Percentiles rank a stretch among this genome's conserved stretches.
Evolutionary conservation across 805 yeast species (phyloP).

Genomic region (Candida coquimbonensis): DNA sequence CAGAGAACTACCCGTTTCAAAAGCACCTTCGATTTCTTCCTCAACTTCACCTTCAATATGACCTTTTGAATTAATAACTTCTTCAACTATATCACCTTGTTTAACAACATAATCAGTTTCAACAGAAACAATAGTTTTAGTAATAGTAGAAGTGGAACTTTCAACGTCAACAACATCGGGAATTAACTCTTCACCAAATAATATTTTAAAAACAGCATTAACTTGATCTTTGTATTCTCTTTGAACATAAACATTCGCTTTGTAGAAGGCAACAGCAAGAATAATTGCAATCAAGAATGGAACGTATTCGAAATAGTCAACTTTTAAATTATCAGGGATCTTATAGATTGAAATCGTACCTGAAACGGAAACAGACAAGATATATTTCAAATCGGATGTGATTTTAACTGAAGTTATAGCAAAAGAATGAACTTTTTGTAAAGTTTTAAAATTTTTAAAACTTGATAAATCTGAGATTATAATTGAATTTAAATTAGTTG

Average conservation of each 20-base stretch:
- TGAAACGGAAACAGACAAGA: conserved; percentile 46
- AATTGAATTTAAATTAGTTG: conserved; percentile 56
- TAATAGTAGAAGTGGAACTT: not conserved
- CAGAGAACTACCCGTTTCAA: not conserved
- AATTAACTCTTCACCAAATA: conserved; percentile 10
- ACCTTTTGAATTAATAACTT: conserved; percentile 8
- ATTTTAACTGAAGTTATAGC: conserved; percentile 71
- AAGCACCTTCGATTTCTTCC: not conserved
- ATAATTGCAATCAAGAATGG: conserved; percentile 8
- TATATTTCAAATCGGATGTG: conserved; percentile 26
- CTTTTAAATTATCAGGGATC: conserved; percentile 42
- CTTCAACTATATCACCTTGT: conserved; percentile 19
- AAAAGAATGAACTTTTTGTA: conserved; percentile 65
- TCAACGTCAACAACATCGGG: not conserved
- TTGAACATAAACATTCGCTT: conserved; percentile 8
- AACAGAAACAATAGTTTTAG: not conserved
- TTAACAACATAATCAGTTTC: conserved; percentile 10
- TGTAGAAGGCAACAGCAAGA: conserved; percentile 4
- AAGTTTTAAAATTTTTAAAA: conserved; percentile 42
- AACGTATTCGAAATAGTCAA: conserved; percentile 7
- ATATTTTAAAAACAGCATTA: conserved; percentile 5
- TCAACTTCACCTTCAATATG: conserved; percentile 1
- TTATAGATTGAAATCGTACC: conserved; percentile 58
- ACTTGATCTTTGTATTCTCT: conserved; percentile 12
- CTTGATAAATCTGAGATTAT: conserved; percentile 45